Evolutionary conservation across 2,329 filamentous ascomycete genomes (phyloP).

Genomic region (Epichloe hybrida): DNA sequence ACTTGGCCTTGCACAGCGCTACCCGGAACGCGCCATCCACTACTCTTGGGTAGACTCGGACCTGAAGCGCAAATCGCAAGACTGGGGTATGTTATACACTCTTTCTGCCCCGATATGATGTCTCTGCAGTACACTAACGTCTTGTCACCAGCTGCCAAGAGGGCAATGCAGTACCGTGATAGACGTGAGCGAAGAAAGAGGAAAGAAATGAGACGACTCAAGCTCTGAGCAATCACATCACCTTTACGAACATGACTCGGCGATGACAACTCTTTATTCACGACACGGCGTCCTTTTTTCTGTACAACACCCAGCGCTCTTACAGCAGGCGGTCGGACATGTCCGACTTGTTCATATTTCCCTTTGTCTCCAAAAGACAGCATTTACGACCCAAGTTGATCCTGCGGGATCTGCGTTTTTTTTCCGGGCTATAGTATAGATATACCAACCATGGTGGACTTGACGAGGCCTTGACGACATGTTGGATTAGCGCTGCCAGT

Average conservation of each 20-base stretch:
- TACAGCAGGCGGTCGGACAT: not conserved
- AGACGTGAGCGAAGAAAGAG: slow-evolving; percentile 23
- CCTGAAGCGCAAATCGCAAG: slow-evolving; percentile 22
- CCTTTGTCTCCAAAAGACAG: not conserved
- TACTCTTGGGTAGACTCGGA: slow-evolving; percentile 31
- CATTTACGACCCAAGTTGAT: not conserved
- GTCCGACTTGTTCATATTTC: not conserved
- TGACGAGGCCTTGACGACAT: not conserved
- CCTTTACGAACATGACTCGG: not conserved
- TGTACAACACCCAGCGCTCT: not conserved
- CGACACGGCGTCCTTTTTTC: not conserved
- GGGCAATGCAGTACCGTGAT: slow-evolving; percentile 22
- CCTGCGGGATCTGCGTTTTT: not conserved
- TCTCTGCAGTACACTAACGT: not conserved
- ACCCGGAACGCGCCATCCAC: slow-evolving; percentile 31
- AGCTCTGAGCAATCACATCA: slow-evolving; percentile 15
- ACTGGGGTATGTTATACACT: slow-evolving; percentile 24
- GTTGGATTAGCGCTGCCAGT: not conserved
- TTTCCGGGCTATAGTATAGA: not conserved
- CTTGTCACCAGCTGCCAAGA: slow-evolving; percentile 18
- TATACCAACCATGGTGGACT: not conserved
- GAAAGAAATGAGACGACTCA: slow-evolving; percentile 24
- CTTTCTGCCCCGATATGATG: not conserved
- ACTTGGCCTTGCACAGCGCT: slow-evolving; percentile 27
- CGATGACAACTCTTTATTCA: slow-evolving; percentile 5